phyloP scores from a whole-genome alignment of 495 filamentous ascomycete genomes.

The Neurospora intermedia region DNA sequence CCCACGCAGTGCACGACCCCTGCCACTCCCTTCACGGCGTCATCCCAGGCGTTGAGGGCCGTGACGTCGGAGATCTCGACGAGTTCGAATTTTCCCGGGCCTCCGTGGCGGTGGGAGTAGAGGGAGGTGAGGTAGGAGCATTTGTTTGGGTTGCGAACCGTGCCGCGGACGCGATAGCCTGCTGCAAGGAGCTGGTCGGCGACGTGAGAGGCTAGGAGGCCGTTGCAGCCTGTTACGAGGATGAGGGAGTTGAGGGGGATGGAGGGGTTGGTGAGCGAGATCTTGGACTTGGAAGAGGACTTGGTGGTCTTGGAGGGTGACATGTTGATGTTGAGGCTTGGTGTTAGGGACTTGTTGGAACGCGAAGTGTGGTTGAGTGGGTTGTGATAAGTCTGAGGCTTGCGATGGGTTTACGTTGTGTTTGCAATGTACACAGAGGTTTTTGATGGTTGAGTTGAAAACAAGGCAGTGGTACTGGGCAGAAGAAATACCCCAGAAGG shows the following conservation, averaged over 20 bases:
- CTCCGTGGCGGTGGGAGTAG: slow-evolving; percentile 15
- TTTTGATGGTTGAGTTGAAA: not conserved
- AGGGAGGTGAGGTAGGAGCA: slow-evolving; percentile 9
- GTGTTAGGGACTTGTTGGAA: not conserved
- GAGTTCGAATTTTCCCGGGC: slow-evolving; percentile 12
- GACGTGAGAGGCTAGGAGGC: slow-evolving; percentile 45
- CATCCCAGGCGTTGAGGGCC: slow-evolving; percentile 7
- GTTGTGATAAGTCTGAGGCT: not conserved
- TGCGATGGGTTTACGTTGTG: not conserved
- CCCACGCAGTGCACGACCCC: slow-evolving; percentile 21
- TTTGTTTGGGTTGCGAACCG: slow-evolving; percentile 24
- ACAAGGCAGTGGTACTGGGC: not conserved
- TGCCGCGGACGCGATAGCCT: slow-evolving; percentile 43
- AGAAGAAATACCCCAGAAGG: not conserved
- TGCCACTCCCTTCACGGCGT: slow-evolving; percentile 13
- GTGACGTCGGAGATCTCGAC: slow-evolving; percentile 19
- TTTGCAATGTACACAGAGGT: not conserved
- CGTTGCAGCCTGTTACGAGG: slow-evolving; percentile 47
- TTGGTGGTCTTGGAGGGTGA: not conserved
- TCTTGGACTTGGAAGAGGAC: not conserved
- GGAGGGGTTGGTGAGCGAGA: slow-evolving; percentile 4
- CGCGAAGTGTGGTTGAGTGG: too few species aligned
- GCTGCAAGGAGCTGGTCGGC: slow-evolving; percentile 36
- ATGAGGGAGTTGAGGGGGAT: slow-evolving; percentile 20
- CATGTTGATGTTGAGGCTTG: not conserved